Base-by-base conservation (phyloP, 2,329 filamentous ascomycete species). In the Aspergillus sp. region DNA sequence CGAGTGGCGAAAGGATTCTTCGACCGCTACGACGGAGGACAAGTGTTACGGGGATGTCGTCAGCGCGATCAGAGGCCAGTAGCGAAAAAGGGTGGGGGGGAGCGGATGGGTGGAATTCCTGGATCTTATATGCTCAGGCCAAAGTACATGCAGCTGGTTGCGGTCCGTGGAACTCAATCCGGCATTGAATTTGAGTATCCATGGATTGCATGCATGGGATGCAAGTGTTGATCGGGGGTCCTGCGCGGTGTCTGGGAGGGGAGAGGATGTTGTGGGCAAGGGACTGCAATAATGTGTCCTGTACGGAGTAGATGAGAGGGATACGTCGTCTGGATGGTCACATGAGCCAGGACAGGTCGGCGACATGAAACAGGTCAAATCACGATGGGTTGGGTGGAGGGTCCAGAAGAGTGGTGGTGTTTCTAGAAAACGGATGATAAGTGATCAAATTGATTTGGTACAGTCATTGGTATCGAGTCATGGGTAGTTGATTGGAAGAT, bases 61-160 rank as follows among this genome's bases (percentile, higher is more conserved):
- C 25, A 29, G 25, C 25, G 25, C 25, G 25, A 29, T 29, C 25
- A 29, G 25, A 29, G 25, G 7, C 7, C 11, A 6, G 25, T 10
- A 29, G 25, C 25, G 25, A 10, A 29, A 29, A 29, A 10, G 25
- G 5, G 7, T 7, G 25, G 25, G 21, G 6, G 6, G 21, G 25
- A 10, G 11, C 9, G 25, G 25, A 29, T 29, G 25, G 25, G 7
- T 10, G 25, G 25, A 29, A 29, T 29, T 29, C 25, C 5, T 29
- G 25, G 25, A 29, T 29, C 25, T 29, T 29, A 29, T 29, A 29
- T 29, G 25, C 25, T 10, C 3, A 10, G 19, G 46, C 31, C 46
- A 49, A 49, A 49, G 46, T 49, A 49, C 23, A 23, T 49, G 46
- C 36, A 49, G 46, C 40, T 38, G 34, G 34, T 38, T 38, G 34